Evolutionary conservation across 1,284 basidiomycete species (phyloP).

Genomic region (Tetrapyrgos nigripes): DNA sequence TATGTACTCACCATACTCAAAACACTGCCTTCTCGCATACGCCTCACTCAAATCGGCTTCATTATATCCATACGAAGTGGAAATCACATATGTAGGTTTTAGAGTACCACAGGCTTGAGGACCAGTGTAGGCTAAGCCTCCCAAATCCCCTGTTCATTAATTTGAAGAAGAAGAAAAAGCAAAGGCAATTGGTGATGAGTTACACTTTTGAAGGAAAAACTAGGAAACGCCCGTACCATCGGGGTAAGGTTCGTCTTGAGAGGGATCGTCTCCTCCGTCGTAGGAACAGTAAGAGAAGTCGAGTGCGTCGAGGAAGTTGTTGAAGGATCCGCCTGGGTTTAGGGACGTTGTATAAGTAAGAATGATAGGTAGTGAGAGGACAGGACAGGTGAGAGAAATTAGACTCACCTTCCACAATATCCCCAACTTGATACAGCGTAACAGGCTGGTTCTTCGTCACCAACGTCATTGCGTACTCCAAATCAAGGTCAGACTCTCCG

Average conservation of each 20-base stretch:
- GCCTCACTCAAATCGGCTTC: conserved; percentile 51
- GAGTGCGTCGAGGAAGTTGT: conserved; percentile 51
- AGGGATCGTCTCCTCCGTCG: conserved; percentile 49
- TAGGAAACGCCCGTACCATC: no score
- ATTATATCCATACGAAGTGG: conserved; percentile 51
- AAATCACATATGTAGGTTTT: conserved; percentile 50
- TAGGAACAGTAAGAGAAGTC: conserved; percentile 51
- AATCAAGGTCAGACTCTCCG: conserved; percentile 55
- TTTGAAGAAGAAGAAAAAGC: conserved; percentile 19
- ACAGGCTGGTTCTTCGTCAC: conserved; percentile 43
- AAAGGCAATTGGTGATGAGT: no score
- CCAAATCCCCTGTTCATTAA: background rate
- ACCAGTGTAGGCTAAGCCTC: conserved; percentile 23
- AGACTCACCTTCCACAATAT: conserved; percentile 41
- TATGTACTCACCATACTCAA: conserved; percentile 46
- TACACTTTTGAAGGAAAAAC: no score
- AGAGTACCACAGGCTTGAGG: conserved; percentile 48
- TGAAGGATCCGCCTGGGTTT: conserved; percentile 47
- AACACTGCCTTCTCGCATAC: conserved; percentile 53
- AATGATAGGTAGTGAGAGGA: conserved; percentile 16
- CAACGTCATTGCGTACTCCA: conserved; percentile 46
- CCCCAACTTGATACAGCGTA: conserved; percentile 55
- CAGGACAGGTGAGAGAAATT: conserved; percentile 13
- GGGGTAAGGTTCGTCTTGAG: conserved; percentile 47
- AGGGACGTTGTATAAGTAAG: no score